Percentiles rank a stretch among this genome's conserved stretches.
Evolutionary conservation across 2,329 filamentous ascomycete species (phyloP).

Genomic region (Emericellopsis cladophorae): DNA sequence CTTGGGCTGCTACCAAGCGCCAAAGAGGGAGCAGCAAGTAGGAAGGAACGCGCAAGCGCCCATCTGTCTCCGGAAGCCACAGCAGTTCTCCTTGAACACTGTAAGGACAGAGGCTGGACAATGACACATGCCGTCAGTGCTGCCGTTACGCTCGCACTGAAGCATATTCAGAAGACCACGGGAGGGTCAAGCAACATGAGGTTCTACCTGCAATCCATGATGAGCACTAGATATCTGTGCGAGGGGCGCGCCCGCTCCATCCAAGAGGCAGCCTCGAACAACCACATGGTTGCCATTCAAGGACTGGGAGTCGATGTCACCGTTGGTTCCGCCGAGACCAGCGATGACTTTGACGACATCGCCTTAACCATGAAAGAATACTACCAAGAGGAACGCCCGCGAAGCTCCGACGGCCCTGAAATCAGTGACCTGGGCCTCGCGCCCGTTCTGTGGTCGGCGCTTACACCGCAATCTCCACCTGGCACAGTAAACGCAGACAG

Average conservation of each 20-base stretch:
- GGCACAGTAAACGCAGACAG: background rate
- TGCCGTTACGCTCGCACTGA: background rate
- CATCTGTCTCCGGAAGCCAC: background rate
- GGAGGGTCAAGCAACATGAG: background rate
- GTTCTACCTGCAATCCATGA: background rate
- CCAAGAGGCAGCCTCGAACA: background rate
- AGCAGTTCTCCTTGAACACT: background rate
- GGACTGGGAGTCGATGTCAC: background rate
- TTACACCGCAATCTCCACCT: background rate
- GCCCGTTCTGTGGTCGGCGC: background rate
- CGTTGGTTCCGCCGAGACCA: background rate
- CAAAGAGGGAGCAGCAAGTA: background rate
- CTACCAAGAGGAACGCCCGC: background rate
- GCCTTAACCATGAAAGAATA: background rate
- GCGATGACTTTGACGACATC: background rate
- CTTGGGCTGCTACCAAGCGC: background rate
- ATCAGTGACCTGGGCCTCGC: background rate
- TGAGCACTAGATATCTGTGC: background rate
- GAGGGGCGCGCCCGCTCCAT: background rate
- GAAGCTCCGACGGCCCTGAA: background rate
- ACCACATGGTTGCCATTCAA: background rate
- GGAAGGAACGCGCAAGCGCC: background rate
- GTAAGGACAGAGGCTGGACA: background rate
- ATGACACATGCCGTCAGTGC: slow-evolving; percentile 1
- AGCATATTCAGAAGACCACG: background rate